Evolutionary conservation across 2,329 filamentous ascomycete species (phyloP).

Genomic region (Aureobasidium sp.): DNA sequence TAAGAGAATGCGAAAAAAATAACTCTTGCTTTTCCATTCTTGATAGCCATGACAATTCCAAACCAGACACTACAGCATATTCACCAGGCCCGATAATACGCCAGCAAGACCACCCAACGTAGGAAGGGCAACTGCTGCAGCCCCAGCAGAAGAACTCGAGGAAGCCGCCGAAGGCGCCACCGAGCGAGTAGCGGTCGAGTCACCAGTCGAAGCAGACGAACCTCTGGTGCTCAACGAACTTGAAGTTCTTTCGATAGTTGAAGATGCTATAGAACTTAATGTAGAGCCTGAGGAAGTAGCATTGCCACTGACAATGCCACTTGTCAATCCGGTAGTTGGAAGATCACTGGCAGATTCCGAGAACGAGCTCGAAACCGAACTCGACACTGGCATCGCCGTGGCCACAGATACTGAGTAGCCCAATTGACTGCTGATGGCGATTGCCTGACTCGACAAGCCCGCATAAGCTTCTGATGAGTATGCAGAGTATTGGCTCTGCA

Average conservation of each 20-base stretch:
- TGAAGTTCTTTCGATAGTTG: neutral
- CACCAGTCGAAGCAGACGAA: neutral
- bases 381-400: neutral
- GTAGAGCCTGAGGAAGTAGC: neutral
- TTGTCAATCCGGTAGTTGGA: neutral
- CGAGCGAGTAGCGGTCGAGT: neutral
- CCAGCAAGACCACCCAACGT: neutral
- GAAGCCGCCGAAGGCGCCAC: neutral
- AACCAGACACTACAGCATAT: neutral
- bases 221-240: neutral
- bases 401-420: neutral
- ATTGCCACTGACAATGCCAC: neutral
- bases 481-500: neutral
- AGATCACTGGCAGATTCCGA: neutral
- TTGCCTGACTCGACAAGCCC: neutral
- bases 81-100: neutral
- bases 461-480: constrained; percentile 2
- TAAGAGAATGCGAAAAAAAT: too few relatives aligned
- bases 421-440: constrained; percentile 5
- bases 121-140: neutral
- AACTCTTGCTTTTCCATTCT: too few relatives aligned
- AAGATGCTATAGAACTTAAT: neutral
- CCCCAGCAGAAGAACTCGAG: neutral
- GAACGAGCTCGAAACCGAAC: neutral
- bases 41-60: neutral